These are phyloP conservation scores for Atkinsonella hypoxylon DNA, from an alignment of 2,329 filamentous ascomycete species.

Conservation along the genomic window DNA sequence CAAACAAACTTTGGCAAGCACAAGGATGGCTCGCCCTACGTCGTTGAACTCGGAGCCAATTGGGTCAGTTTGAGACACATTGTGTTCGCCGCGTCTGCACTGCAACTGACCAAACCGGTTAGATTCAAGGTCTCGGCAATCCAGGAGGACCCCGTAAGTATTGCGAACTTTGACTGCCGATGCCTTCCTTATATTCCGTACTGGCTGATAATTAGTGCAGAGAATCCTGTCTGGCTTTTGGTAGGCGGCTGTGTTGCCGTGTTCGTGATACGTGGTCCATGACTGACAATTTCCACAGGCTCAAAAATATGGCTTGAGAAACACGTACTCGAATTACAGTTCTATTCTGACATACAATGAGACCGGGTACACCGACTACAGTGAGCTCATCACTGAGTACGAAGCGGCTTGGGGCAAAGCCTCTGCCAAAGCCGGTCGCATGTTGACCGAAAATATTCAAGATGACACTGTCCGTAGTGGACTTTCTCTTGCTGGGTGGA, in stretches of 20 bases:
- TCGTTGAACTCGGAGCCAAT: conserved; percentile 55
- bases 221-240: conserved; percentile 52
- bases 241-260: conserved; percentile 5
- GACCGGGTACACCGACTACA: conserved; percentile 40
- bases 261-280: not conserved
- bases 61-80: conserved; percentile 31
- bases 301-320: conserved; percentile 45
- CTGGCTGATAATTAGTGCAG: conserved; percentile 12
- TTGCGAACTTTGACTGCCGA: no score
- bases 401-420: conserved; percentile 32
- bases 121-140: conserved; percentile 13
- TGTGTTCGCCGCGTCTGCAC: not conserved
- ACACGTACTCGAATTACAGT: conserved; percentile 44
- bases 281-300: conserved; percentile 17
- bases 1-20: conserved; percentile 43
- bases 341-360: conserved; percentile 50
- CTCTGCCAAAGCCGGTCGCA: conserved; percentile 40
- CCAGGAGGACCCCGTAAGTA: conserved; percentile 15
- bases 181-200: no score
- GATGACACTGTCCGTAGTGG: conserved; percentile 49
- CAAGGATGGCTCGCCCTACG: conserved; percentile 38
- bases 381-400: conserved; percentile 35
- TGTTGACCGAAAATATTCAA: conserved; percentile 47
- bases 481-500: conserved; percentile 49
- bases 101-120: conserved; percentile 11